These are phyloP conservation scores for Viola odorata DNA, from an alignment of 345 rosid genomes.

Conservation along the genomic window DNA sequence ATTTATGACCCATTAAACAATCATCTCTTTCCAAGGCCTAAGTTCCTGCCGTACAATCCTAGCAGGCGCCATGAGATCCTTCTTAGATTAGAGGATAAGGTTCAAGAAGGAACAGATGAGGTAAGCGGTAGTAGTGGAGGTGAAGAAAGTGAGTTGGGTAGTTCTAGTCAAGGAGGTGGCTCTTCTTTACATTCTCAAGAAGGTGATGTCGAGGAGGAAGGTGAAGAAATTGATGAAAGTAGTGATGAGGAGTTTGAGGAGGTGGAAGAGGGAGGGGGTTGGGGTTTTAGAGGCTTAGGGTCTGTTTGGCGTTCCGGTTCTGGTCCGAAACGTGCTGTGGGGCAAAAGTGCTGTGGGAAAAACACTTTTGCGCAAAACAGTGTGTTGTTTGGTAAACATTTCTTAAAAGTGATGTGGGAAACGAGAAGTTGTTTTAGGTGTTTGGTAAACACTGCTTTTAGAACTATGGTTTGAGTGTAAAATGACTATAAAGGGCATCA, in stretches of 20 bases:
- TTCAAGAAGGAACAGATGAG: conserved; percentile 6
- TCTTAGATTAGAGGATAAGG: conserved; percentile 18
- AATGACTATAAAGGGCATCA: too few relatives aligned
- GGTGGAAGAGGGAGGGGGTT: conserved; percentile 23
- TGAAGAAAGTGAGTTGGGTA: neutral
- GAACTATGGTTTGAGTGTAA: too few relatives aligned
- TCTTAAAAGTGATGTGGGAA: too few relatives aligned
- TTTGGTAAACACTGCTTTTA: too few relatives aligned
- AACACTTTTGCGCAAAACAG: too few relatives aligned
- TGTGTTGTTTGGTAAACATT: too few relatives aligned
- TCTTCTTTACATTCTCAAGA: conserved; percentile 10
- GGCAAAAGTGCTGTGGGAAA: too few relatives aligned
- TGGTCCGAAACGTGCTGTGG: too few relatives aligned
- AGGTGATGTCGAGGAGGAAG: conserved; percentile 3
- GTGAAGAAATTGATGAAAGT: conserved; percentile 17
- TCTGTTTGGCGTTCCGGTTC: too few relatives aligned
- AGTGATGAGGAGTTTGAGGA: conserved; percentile 23
- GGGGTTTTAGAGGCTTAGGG: conserved; percentile 22
- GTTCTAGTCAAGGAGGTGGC: conserved; percentile 13
- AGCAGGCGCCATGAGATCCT: conserved; percentile 26
- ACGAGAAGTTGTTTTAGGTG: too few relatives aligned
- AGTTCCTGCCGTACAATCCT: conserved; percentile 36
- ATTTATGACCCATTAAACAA: conserved; percentile 28
- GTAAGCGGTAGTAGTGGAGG: neutral
- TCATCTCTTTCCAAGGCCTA: conserved; percentile 39